Conservation (phyloP, 176 grass and related monocot species). For the Paspalum notatum region DNA sequence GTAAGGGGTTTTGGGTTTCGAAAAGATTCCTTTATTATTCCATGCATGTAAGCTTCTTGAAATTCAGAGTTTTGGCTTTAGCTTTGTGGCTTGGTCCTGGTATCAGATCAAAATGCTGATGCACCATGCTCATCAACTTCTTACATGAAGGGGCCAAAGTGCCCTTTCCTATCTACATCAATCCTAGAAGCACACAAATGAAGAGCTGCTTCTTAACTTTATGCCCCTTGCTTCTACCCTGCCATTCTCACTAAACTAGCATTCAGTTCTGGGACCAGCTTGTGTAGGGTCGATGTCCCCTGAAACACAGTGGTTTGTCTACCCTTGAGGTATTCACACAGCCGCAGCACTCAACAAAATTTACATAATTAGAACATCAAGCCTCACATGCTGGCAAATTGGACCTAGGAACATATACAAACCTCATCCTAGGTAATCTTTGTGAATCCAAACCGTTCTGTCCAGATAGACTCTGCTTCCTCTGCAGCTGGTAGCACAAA, state of each 20-base stretch:
- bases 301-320: constrained; percentile 75
- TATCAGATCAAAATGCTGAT: background rate
- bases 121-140: constrained; percentile 1
- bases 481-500: constrained; percentile 88
- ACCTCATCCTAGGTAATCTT: constrained; percentile 86
- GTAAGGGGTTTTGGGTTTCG: too few relatives aligned
- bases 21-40: too few relatives aligned
- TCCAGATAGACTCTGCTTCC: constrained; percentile 88
- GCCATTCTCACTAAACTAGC: background rate
- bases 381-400: background rate
- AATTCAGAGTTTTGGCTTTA: constrained; percentile 44
- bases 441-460: constrained; percentile 74
- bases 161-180: constrained; percentile 18
- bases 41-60: background rate
- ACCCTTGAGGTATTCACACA: constrained; percentile 70
- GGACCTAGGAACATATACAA: constrained; percentile 16
- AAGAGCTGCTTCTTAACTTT: constrained; percentile 7
- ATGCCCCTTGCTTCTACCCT: background rate
- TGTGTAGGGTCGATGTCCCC: constrained; percentile 82
- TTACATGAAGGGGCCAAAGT: background rate
- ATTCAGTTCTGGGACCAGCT: constrained; percentile 50
- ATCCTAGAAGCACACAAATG: background rate
- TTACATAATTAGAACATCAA: constrained; percentile 25
- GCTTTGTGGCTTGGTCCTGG: background rate
- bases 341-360: constrained; percentile 49